Base-by-base conservation (phyloP, 164 flowering plant genomes). In the Liriodendron chinense region DNA sequence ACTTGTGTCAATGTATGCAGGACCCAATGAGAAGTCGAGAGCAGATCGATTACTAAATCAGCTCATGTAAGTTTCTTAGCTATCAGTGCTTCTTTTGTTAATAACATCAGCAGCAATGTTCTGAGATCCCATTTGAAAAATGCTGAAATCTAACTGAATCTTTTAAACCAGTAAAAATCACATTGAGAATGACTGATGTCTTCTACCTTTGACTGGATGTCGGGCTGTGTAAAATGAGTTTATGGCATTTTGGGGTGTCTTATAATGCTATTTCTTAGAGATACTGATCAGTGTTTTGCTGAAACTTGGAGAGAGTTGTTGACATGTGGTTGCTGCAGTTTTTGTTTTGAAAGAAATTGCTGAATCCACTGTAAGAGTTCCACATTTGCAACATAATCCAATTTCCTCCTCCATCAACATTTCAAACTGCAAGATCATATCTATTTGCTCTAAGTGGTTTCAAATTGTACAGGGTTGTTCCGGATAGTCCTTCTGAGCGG, bases 1-100 rank as follows among this genome's bases (percentile, higher is more conserved):
- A 77, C 83, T 96, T 50, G 86, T 96, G 6, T 81, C 83, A 50
- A 87, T 91, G 93, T 91, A 89, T 82, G 98, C 97, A 24, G 98
- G 98, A 65, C 82, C 87, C 24, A 90, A 84, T 70, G 99, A 94
- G 84, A 89, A 83, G 80, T 73, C 71, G 53, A 90, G 99, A 83
- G 95, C 95, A 65, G 82, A 82, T 72, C 78, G 73, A 28, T 82
- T 91, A 73, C 86, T 96, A 24, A 84, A 88, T 50, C 56, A 75
- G 53, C 80, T 96, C 71, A 63, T 71, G 98, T 93, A 80, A 90
- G 91, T 82, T 81, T 69, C 10, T 72, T 75, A 10, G 47, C 57
- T 18, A 69, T 2, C 14, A 16, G 1, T 25, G 7, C 53, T 34
- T 34, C 43, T 47, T 71, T 47, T 7, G 3, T 10, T 53, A 53